Conservation (phyloP, 2,329 filamentous ascomycete genomes). For the Aspergillus neotritici region DNA sequence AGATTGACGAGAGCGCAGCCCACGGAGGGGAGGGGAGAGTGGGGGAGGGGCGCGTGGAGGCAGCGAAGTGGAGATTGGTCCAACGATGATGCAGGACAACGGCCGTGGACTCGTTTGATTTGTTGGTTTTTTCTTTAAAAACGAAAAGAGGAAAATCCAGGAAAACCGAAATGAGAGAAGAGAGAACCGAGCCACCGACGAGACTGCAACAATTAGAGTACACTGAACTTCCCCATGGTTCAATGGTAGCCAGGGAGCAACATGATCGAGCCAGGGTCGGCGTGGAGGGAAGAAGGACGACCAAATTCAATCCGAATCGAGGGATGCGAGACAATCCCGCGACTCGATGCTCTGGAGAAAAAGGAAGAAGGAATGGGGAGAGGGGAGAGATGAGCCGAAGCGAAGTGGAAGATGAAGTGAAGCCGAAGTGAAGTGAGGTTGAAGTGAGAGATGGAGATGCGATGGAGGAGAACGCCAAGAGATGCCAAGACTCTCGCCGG, state of each 20-base stretch:
- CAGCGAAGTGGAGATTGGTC: conserved; percentile 3
- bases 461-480: neutral
- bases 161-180: neutral
- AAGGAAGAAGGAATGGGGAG: conserved; percentile 1
- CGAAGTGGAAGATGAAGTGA: conserved; percentile 1
- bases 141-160: neutral
- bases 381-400: neutral
- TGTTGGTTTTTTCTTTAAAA: neutral
- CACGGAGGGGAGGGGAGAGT: neutral
- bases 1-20: neutral
- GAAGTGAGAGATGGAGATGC: neutral
- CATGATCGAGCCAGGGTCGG: conserved; percentile 21
- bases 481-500: too few species aligned
- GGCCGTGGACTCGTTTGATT: too few species aligned
- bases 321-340: neutral
- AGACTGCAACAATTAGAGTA: conserved; percentile 26
- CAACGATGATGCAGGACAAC: conserved; percentile 3
- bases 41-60: neutral
- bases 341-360: neutral
- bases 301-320: neutral
- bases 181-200: conserved; percentile 12
- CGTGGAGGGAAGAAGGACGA: conserved; percentile 4
- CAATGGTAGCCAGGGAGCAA: conserved; percentile 23
- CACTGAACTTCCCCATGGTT: conserved; percentile 31
- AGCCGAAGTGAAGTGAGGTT: neutral